A percentile compares a stretch with the other conserved stretches of the same genome.
phyloP scores from a whole-genome alignment of 371 early-diverging fungal genomes.

The Funneliformis caledonium region DNA sequence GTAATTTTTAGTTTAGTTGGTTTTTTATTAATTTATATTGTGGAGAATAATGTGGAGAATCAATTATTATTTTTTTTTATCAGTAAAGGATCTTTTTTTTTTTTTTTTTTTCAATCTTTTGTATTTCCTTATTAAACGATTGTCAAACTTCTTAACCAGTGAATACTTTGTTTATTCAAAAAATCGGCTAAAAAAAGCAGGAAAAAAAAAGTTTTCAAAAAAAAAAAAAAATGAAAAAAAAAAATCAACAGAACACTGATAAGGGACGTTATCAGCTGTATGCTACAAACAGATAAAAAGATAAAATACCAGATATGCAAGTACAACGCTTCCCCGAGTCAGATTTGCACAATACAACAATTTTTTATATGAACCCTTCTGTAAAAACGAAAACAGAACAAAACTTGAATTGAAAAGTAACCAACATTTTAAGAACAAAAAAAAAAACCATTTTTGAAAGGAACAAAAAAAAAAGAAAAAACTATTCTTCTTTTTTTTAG shows the following conservation, averaged over 20 bases:
- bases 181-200: not conserved
- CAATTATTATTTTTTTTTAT: constrained; percentile 17
- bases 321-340: not conserved
- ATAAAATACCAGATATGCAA: not conserved
- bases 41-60: constrained; percentile 11
- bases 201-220: not conserved
- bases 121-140: not conserved
- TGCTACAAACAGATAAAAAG: constrained; percentile 29
- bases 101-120: not conserved
- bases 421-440: not conserved
- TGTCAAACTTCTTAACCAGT: not conserved
- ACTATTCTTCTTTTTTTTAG: no score
- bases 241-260: constrained; percentile 20
- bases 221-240: no score
- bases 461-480: no score
- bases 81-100: not conserved
- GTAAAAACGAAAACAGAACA: no score
- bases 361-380: not conserved
- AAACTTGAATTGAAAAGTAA: not conserved
- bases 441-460: no score
- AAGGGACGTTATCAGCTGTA: constrained; percentile 11
- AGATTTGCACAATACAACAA: not conserved
- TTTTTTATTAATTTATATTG: not conserved
- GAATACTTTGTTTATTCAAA: constrained; percentile 6
- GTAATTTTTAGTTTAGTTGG: not conserved